A percentile compares a stretch with the other conserved stretches of the same genome.
Conservation (phyloP, 192 early-diverging fungal species). For the Dimargaris cristalligena region DNA sequence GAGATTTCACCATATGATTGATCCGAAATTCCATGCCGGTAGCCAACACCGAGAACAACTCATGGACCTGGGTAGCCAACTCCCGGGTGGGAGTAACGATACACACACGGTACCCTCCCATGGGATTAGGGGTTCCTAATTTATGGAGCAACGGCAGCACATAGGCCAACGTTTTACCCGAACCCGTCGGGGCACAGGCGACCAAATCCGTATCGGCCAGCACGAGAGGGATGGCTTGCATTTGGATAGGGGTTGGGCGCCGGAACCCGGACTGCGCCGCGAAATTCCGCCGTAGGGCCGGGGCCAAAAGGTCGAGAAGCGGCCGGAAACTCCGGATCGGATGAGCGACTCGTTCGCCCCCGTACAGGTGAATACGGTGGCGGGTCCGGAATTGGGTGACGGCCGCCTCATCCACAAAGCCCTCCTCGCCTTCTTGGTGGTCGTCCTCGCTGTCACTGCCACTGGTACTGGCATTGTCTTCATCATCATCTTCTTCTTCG, state of each 20-base stretch:
- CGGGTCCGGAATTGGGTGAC: too few species aligned
- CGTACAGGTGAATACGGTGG: constrained; percentile 62
- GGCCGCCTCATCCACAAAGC: too few species aligned
- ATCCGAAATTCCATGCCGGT: constrained; percentile 61
- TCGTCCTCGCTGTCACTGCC: too few species aligned
- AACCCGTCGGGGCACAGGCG: constrained; percentile 92
- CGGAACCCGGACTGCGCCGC: constrained; percentile 40
- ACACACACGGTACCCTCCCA: constrained; percentile 67
- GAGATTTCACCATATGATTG: constrained; percentile 72
- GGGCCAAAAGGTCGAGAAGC: too few species aligned
- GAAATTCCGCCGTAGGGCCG: constrained; percentile 61
- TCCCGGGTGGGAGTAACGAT: constrained; percentile 91
- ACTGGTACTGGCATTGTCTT: constrained; percentile 9
- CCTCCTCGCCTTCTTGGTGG: too few species aligned
- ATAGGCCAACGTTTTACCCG: constrained; percentile 94
- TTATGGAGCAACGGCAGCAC: constrained; percentile 78
- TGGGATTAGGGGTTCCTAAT: constrained; percentile 65
- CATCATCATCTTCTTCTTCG: constrained; percentile 10
- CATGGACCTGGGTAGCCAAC: constrained; percentile 74
- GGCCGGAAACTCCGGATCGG: constrained; percentile 63
- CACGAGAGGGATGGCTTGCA: constrained; percentile 80
- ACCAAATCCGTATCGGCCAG: constrained; percentile 88
- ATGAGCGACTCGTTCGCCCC: constrained; percentile 72
- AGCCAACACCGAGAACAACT: constrained; percentile 59
- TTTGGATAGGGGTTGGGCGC: constrained; percentile 83